Base-by-base conservation (phyloP, 129 eudicot species). In the Lonicera japonica region DNA sequence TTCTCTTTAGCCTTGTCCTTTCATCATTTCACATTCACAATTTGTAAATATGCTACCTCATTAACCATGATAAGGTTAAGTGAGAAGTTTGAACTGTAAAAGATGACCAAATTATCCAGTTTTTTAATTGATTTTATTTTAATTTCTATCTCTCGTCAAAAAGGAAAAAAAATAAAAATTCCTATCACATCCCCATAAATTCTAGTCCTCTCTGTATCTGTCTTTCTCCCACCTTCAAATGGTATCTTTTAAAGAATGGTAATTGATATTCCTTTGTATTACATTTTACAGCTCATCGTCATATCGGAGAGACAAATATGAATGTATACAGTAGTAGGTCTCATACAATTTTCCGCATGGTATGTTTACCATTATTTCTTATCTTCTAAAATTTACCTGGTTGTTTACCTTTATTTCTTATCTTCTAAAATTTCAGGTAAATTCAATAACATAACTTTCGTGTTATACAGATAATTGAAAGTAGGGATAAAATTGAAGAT, bases 271-370 rank as follows among this genome's bases (percentile, higher is more conserved):
- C 48, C 56, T 36, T 45, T 48, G 21, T 63, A n/a, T 34, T 64
- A 19, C 25, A 19, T 29, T 48, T 73, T 75, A 73, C 83, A 94
- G 96, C 96, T 58, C 96, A 85, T 77, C 96, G 96, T 25, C 99
- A 94, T 70, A 82, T 94, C 70, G 99, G 96, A 45, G 99, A 94
- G 77, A 94, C 99, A 65, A 94, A 94, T 79, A 94, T 94, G 99
- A 94, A 94, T 54, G 64, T 83, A 29, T 84, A 94, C 78, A 94
- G 99, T 58, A 94, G 96, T 65, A 78, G 99, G 75, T 94, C 99
- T 43, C 99, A 94, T 58, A 88, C 99, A 59, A 88, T 94, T 63
- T 94, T 94, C 54, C 95, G 99, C 76, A 94, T 94, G 99, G 99
- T 94, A 84, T 36, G 47, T 21, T 60, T 67, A 46, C 57, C 68